Evolutionary conservation across 2,329 filamentous ascomycete species (phyloP).

Genomic region (Arachnopeziza araneosa): DNA sequence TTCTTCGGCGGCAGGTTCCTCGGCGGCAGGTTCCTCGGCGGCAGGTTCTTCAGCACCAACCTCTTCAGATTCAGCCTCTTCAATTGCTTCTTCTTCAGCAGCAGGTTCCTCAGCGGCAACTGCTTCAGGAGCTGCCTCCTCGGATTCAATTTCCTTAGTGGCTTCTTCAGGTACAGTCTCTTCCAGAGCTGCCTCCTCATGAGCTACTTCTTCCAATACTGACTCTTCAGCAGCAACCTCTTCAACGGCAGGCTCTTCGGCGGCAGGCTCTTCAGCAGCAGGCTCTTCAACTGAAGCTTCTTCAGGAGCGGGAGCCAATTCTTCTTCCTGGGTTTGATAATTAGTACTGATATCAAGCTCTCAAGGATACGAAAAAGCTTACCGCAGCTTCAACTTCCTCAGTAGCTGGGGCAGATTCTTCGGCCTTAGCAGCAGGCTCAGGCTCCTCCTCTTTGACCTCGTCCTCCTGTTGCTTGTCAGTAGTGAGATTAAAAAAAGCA

Average conservation of each 20-base stretch:
- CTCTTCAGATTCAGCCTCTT: neutral
- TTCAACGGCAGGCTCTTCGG: neutral
- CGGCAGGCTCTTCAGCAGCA: constrained; percentile 1
- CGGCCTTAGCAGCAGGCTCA: neutral
- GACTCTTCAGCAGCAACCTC: neutral
- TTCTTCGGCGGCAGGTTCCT: neutral
- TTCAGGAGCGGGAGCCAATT: neutral
- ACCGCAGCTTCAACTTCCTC: neutral
- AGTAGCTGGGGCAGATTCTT: neutral
- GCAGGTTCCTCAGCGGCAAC: neutral
- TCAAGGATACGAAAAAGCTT: neutral
- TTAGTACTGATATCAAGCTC: too few relatives aligned
- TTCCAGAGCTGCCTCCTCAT: too few relatives aligned
- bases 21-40: neutral
- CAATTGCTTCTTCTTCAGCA: neutral
- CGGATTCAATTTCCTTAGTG: neutral
- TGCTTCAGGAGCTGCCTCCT: neutral
- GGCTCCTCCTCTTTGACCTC: neutral
- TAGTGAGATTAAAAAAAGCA: too few relatives aligned
- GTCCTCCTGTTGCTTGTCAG: neutral
- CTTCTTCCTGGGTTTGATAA: neutral
- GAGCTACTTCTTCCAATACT: neutral
- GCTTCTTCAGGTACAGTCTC: neutral
- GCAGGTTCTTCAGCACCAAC: neutral
- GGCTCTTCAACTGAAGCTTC: neutral